These are phyloP conservation scores for Annulohypoxylon stygium DNA, from an alignment of 495 filamentous ascomycete genomes.

Conservation along the genomic window DNA sequence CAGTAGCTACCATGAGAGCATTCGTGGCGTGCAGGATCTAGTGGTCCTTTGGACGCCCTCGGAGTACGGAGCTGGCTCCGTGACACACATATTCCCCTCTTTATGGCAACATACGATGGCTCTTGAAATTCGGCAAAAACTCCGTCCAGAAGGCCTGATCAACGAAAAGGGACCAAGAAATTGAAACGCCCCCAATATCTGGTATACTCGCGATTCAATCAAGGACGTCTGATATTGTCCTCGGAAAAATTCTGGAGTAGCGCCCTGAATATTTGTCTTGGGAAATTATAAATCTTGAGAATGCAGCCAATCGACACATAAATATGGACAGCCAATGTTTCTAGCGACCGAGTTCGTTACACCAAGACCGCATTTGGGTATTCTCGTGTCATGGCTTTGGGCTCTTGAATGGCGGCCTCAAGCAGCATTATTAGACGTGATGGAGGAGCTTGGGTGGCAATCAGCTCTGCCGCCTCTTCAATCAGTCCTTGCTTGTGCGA, in stretches of 20 bases:
- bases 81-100: not conserved
- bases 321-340: not conserved
- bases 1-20: not conserved
- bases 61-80: not conserved
- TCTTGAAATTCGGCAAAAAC: not conserved
- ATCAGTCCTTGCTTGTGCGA: not conserved
- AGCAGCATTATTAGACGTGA: not conserved
- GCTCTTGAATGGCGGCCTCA: not conserved
- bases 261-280: not conserved
- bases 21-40: slow-evolving; percentile 8
- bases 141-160: too few relatives aligned
- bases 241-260: not conserved
- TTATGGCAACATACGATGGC: not conserved
- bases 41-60: slow-evolving; percentile 1
- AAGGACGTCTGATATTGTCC: too few relatives aligned
- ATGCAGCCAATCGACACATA: not conserved
- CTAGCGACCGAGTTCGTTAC: not conserved
- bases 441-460: not conserved
- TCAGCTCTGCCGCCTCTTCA: not conserved
- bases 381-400: not conserved
- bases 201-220: not conserved
- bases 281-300: not conserved
- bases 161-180: not conserved
- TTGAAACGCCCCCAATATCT: too few relatives aligned
- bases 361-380: not conserved